phyloP scores from a whole-genome alignment of 176 grass and related monocot species.

The Olyra latifolia region DNA sequence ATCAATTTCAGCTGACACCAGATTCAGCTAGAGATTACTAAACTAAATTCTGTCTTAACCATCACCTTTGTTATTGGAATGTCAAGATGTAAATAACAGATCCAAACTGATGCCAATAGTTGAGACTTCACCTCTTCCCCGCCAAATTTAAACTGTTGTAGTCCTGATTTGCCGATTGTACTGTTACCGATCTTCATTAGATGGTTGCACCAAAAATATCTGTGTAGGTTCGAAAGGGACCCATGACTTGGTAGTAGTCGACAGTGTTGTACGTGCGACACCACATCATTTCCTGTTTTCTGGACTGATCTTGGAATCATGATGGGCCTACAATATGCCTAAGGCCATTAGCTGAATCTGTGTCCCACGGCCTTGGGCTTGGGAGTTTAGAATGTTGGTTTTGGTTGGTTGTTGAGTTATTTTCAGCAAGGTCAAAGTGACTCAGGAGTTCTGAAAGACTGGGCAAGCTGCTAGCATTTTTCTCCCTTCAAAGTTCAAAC shows the following conservation, averaged over 20 bases:
- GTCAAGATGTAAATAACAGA: conserved; percentile 32
- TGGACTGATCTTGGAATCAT: neutral
- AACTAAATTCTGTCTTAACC: neutral
- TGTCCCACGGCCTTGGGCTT: neutral
- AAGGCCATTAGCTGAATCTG: neutral
- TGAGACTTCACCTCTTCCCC: neutral
- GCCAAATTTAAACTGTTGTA: neutral
- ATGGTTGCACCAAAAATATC: neutral
- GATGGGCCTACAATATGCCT: neutral
- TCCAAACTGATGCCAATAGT: conserved; percentile 5
- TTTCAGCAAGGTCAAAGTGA: neutral
- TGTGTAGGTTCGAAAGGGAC: too few species aligned
- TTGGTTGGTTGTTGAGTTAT: neutral
- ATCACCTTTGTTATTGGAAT: neutral
- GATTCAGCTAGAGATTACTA: conserved; percentile 24
- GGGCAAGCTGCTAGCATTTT: neutral
- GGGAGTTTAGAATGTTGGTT: neutral
- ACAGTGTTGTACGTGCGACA: neutral
- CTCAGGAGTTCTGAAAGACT: neutral
- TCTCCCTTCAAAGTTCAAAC: neutral
- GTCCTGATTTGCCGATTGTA: neutral
- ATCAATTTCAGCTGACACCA: neutral
- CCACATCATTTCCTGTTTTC: neutral
- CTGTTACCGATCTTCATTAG: neutral
- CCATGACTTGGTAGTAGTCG: too few species aligned